Evolutionary conservation across 345 rosid genomes (phyloP), one percentile per base, ranked within the genome.

Genomic region (Brassica carinata): DNA sequence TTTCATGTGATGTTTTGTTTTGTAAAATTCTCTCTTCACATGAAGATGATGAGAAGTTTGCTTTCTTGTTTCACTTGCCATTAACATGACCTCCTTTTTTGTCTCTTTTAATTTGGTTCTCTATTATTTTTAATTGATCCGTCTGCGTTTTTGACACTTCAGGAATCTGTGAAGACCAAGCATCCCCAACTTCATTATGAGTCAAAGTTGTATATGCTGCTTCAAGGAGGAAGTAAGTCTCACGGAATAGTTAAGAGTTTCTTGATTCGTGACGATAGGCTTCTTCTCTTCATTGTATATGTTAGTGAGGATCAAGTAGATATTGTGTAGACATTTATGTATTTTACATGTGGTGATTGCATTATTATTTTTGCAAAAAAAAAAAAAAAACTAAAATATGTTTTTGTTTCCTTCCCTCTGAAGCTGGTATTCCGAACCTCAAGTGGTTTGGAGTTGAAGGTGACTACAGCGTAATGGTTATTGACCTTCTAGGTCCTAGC

Each of bases 141-240:
- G 13, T 57, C 45, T 57, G 8, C 7, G 2, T 2, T 72, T 74
- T 33, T 62, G 10, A n/a, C n/a, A 74, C 73, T 79, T 76, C 82
- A 92, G 97, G 97, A 92, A 88, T 30, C 89, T 82, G 91, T 87
- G 74, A 92, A 90, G 89, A 90, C 97, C 76, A 92, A 88, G 82
- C 94, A 92, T 77, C 97, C 97, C 1, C 97, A 92, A 79, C 97
- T 92, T 82, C 94, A 90, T 48, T 92, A 92, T 70, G 97, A 92
- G 79, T 92, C 97, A 27, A 92, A 90, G 78, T 78, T 92, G 84
- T 92, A 92, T 84, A 86, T 89, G 93, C 85, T 90, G 72, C 94
- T 92, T 78, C 97, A 89, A 83, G 97, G 97, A 87, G 97, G 97
- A 79, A 81, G 97, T 92, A 86, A 79, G 90, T 75, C 59, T 83